Percentiles rank a stretch among this genome's conserved stretches.
Conservation (phyloP, 768 basidiomycete species). For the Mrakia gelida region DNA sequence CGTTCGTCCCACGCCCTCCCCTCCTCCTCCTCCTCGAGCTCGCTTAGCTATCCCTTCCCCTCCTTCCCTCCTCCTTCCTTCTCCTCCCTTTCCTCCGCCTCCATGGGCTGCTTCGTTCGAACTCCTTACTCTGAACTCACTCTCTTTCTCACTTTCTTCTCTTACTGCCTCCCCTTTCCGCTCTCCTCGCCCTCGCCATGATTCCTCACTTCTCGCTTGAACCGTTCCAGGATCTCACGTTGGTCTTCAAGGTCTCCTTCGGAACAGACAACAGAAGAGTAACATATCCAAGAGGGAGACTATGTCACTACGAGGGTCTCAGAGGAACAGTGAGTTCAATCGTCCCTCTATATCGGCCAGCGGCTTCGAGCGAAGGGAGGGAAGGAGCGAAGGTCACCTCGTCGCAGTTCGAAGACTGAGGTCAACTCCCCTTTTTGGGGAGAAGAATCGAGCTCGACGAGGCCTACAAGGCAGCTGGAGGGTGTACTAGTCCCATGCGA, state of each 20-base stretch:
- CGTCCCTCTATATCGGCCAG: not conserved
- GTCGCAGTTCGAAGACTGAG: not conserved
- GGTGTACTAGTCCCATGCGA: too few species aligned
- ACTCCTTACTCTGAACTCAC: not conserved
- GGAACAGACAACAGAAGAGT: slow-evolving; percentile 70
- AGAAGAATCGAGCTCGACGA: too few species aligned
- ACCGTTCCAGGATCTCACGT: slow-evolving; percentile 55
- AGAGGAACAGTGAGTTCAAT: slow-evolving; percentile 60
- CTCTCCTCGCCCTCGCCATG: not conserved
- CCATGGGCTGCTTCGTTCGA: too few species aligned
- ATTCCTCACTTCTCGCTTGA: not conserved
- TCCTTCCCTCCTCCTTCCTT: not conserved
- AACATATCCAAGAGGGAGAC: slow-evolving; percentile 70
- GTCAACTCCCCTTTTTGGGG: not conserved
- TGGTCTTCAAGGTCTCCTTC: slow-evolving; percentile 78
- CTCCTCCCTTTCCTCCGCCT: not conserved
- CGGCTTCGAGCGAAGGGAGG: not conserved
- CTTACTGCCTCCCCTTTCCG: not conserved
- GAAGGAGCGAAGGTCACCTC: not conserved
- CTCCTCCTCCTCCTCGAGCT: not conserved
- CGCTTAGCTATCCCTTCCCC: not conserved
- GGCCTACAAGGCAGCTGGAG: too few species aligned
- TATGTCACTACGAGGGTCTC: slow-evolving; percentile 71
- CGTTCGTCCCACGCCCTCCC: not conserved
- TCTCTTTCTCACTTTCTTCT: not conserved